Evolutionary conservation across 176 grass and related monocot genomes (phyloP).

Genomic region (Bromus sterilis): DNA sequence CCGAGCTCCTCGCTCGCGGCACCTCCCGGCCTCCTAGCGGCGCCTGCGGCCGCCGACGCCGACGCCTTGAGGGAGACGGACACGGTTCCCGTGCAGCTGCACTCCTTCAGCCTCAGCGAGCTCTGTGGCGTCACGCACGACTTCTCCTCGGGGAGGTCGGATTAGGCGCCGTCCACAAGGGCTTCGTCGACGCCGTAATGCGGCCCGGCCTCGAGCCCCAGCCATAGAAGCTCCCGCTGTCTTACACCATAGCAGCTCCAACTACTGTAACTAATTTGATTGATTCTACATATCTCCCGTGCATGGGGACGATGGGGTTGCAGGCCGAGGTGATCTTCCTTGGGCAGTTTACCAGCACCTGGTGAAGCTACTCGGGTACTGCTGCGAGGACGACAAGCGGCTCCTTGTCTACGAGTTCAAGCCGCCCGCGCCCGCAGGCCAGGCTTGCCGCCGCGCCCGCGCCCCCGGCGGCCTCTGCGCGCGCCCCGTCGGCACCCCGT

Average conservation of each 20-base stretch:
- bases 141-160: conserved; percentile 95
- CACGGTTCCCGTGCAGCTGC: conserved; percentile 43
- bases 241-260: neutral
- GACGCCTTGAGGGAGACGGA: neutral
- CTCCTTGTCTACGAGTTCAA: conserved; percentile 97
- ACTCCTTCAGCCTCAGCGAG: conserved; percentile 71
- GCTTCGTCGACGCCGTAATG: conserved; percentile 74
- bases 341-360: conserved; percentile 84
- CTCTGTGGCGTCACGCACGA: conserved; percentile 75
- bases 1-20: too few species aligned
- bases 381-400: conserved; percentile 86
- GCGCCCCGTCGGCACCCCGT: too few species aligned
- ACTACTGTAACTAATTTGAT: neutral
- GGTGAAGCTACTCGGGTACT: conserved; percentile 82
- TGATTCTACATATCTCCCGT: neutral
- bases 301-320: neutral
- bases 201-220: conserved; percentile 52
- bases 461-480: too few species aligned
- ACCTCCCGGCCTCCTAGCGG: too few species aligned
- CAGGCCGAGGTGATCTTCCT: conserved; percentile 92
- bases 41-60: neutral
- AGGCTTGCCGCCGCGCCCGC: too few species aligned
- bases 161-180: conserved; percentile 93
- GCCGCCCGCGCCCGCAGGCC: too few species aligned
- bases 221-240: neutral